Conservation (phyloP, 202 grass and related monocot genomes). For the Zoysia matrella region DNA sequence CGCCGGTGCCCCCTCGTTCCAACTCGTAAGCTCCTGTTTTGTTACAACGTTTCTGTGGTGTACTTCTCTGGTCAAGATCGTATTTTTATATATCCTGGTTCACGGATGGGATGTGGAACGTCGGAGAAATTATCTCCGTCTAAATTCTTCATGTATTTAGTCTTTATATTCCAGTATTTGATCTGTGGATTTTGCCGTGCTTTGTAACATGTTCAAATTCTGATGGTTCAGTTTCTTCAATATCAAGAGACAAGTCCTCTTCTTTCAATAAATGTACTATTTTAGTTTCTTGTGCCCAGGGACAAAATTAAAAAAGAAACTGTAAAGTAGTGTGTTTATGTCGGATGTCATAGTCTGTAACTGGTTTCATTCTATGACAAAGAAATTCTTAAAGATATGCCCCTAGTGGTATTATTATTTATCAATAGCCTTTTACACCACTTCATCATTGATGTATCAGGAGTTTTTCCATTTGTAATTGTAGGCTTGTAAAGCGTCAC, state of each 20-base stretch:
- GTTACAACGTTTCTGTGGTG: neutral
- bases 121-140: neutral
- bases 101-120: too few relatives aligned
- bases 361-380: neutral
- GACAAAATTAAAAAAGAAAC: too few relatives aligned
- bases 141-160: neutral
- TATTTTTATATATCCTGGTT: too few relatives aligned
- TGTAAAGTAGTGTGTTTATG: too few relatives aligned
- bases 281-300: neutral
- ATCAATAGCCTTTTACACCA: neutral
- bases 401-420: too few relatives aligned
- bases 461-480: neutral
- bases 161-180: neutral
- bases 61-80: too few relatives aligned
- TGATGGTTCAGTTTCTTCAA: too few relatives aligned
- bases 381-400: neutral
- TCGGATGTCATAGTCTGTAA: too few relatives aligned
- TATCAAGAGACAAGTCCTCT: too few relatives aligned
- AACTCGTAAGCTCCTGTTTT: neutral
- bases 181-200: neutral
- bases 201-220: too few relatives aligned
- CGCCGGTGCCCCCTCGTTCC: neutral
- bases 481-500: slow-evolving; percentile 58
- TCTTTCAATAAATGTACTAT: neutral
- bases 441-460: neutral